Conservation (phyloP, 1,284 basidiomycete species). For the Microbotryum scabiosae region DNA sequence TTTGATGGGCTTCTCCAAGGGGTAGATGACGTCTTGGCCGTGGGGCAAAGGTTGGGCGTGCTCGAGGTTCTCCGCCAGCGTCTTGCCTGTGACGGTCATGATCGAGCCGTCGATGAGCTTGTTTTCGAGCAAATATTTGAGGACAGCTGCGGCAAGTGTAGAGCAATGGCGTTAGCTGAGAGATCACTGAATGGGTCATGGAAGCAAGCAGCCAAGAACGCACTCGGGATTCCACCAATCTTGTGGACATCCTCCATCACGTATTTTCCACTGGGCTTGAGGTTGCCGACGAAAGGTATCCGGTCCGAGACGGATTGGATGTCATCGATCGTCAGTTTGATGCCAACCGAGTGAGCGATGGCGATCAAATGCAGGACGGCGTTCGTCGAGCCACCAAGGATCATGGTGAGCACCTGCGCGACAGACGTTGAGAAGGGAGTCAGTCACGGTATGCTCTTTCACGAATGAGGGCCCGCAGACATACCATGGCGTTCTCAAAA, state of each 20-base stretch:
- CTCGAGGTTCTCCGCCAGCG: slow-evolving; percentile 79
- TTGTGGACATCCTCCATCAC: slow-evolving; percentile 84
- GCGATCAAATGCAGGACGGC: slow-evolving; percentile 85
- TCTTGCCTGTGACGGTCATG: slow-evolving; percentile 78
- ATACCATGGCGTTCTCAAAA: slow-evolving; percentile 93
- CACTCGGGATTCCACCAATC: slow-evolving; percentile 78
- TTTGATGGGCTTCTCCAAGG: slow-evolving; percentile 78
- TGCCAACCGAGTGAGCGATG: slow-evolving; percentile 77
- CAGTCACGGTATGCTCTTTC: neutral
- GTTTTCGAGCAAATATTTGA: slow-evolving; percentile 71
- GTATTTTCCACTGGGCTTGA: slow-evolving; percentile 84
- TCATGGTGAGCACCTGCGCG: slow-evolving; percentile 59
- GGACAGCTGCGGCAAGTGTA: slow-evolving; percentile 52
- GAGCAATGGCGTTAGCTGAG: slow-evolving; percentile 49
- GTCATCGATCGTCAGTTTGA: slow-evolving; percentile 72
- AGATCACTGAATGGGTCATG: slow-evolving; percentile 35
- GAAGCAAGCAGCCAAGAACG: slow-evolving; percentile 33
- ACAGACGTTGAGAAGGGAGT: no score
- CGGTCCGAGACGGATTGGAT: slow-evolving; percentile 77
- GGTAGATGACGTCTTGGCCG: slow-evolving; percentile 73
- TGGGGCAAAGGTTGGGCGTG: slow-evolving; percentile 63
- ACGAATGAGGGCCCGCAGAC: neutral
- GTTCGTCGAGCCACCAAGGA: slow-evolving; percentile 89
- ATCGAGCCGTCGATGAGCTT: slow-evolving; percentile 74
- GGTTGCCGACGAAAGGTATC: slow-evolving; percentile 76